Base-by-base conservation (phyloP, 257 asterid species). In the Fraxinus pennsylvanica region DNA sequence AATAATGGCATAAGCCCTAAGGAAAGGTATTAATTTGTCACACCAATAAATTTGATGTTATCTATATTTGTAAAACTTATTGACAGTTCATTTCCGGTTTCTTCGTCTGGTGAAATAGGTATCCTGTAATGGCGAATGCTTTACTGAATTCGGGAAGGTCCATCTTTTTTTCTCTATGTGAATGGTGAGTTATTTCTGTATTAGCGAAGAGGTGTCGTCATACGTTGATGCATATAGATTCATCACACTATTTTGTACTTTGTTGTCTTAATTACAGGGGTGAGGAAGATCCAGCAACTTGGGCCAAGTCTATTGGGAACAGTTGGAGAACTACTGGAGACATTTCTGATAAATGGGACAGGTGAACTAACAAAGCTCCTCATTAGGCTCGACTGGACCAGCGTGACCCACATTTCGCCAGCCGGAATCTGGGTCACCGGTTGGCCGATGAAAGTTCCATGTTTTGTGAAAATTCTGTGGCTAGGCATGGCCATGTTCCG, bases 241-340 rank as follows among this genome's bases (percentile, higher is more conserved):
- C 33, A 33, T 0, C 21, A 9, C 29, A 13, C 4, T 1, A 66
- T 39, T 8, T 52, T 35, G 75, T 78, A 13, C 4, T 1, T 47
- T 39, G 19, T 52, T 35, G 73, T 80, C 21, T n/a, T 52, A 21
- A 50, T 76, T 41, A 27, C 76, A 94, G 98, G 99, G 99, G 99
- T 3, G 84, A 81, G 50, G 93, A 91, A 54, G 91, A 95, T 86
- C 99, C 99, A 43, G 99, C 99, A 22, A 93, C 98, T 45, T 95
- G 99, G 99, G 99, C 94, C 43, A 84, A 84, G 75, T 76, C 89
- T 21, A 39, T 91, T 3, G 97, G 94, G 68, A 91, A 95, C 86
- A 95, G 99, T 76, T 95, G 98, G 99, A 88, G 99, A 83, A 95
- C 97, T 33, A 95, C 98, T 3, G 97, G 96, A 76, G 99, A 95